These are phyloP conservation scores for Xerocomellus amylosporus DNA, from an alignment of 768 basidiomycete genomes.

Conservation along the genomic window DNA sequence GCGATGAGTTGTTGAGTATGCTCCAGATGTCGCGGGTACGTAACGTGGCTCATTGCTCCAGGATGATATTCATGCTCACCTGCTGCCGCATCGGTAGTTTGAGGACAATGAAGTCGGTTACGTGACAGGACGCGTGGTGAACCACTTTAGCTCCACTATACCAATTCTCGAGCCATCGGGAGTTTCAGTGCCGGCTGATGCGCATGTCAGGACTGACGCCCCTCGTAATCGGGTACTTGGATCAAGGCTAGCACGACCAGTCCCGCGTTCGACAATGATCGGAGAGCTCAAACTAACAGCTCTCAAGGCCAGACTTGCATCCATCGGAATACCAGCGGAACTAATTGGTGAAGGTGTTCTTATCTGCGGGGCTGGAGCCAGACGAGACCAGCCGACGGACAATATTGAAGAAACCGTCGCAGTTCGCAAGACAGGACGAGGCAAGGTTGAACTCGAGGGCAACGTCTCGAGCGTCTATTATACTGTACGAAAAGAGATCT, in stretches of 20 bases:
- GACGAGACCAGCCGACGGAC: conserved; percentile 40
- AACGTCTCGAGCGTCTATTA: conserved; percentile 87
- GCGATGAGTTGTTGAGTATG: conserved; percentile 78
- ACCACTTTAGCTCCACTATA: conserved; percentile 83
- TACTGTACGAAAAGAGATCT: conserved; percentile 84
- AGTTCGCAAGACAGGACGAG: conserved; percentile 82
- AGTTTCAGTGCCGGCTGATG: conserved; percentile 28
- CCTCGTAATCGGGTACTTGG: conserved; percentile 50
- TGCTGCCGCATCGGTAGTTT: conserved; percentile 51
- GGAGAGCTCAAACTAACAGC: conserved; percentile 92
- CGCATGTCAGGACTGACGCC: conserved; percentile 21
- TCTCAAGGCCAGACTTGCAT: conserved; percentile 75
- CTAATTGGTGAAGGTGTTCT: conserved; percentile 97
- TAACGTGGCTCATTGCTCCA: conserved; percentile 7
- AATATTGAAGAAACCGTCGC: conserved; percentile 69
- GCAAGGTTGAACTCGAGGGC: conserved; percentile 87
- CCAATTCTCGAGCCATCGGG: conserved; percentile 78
- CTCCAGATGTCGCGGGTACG: conserved; percentile 85
- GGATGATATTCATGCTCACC: conserved; percentile 3
- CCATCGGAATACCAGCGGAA: conserved; percentile 82
- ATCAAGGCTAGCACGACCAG: conserved; percentile 58
- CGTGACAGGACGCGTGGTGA: conserved; percentile 82
- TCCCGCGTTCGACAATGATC: conserved; percentile 93
- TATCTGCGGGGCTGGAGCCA: conserved; percentile 71
- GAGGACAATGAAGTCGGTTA: conserved; percentile 97